Evolutionary conservation across 495 filamentous ascomycete genomes (phyloP), one percentile per base, ranked within the genome.

Genomic region (Chaetomium cochliodes): DNA sequence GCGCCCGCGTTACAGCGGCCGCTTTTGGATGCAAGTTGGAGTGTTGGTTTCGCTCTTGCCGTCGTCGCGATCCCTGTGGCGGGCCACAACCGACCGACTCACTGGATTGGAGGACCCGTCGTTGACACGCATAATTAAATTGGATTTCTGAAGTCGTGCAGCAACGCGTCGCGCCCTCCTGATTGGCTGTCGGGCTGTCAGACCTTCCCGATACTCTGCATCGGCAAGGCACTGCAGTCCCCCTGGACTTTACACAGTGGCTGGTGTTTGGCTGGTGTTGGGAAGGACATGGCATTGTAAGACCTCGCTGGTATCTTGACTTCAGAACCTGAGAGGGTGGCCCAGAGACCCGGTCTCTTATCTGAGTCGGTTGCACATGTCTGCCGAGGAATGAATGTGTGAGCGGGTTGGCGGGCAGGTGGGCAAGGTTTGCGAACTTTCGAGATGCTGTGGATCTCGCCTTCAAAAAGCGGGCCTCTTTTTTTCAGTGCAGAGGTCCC

Each of bases 91-190:
- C 60, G 46, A 58, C 60, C 51, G 37, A 42, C 30, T 47, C 37
- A 56, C 51, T 66, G 72, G 69, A 74, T 70, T 73, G 69, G 69
- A 50, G 51, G 50, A 62, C 58, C 64, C 52, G 44, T 67, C 68
- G 20, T 68, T 73, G 71, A 74, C 73, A 74, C 69, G 71, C 67
- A 70, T 72, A 69, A 60, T 73, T 71, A 70, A 71, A 74, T 73
- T 72, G 69, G 62, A 49, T 65, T 71, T 63, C 22, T 56, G 23
- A 67, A 68, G 69, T 65, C 65, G 72, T 75, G 69, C 72, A 71
- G 67, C 56, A 73, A 25, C 73, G 73, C 72, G 73, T 75, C 64
- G 64, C 60, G 30, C 13, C 20, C 37, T 56, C 33, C n/a, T 74
- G 67, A 75, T 75, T 75, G 73, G 73, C 69, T 64, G 65, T 26